Conservation (phyloP, 257 asterid species). For the Anisodus tanguticus region DNA sequence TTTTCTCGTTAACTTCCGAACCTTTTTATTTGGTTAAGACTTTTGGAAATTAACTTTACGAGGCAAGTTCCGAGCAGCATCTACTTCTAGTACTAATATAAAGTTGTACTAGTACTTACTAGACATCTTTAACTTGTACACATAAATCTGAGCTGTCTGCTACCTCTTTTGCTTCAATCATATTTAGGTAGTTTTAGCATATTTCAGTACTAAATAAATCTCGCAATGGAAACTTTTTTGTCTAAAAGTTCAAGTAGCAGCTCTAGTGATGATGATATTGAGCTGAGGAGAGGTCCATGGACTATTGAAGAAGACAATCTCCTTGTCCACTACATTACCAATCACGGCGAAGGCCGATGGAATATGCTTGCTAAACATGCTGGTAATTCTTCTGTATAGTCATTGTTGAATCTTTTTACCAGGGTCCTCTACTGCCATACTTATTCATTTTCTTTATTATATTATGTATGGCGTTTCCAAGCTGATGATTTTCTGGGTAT, state of each 20-base stretch:
- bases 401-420: not conserved
- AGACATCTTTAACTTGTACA: not conserved
- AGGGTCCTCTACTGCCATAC: too few relatives aligned
- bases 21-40: constrained; percentile 21
- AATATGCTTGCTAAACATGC: constrained; percentile 43
- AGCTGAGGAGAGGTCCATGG: constrained; percentile 52
- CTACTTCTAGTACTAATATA: constrained; percentile 25
- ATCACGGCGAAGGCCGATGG: constrained; percentile 54
- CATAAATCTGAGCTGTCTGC: constrained; percentile 10
- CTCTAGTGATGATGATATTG: constrained; percentile 37
- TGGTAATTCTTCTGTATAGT: constrained; percentile 28
- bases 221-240: constrained; percentile 23
- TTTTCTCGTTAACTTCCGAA: not conserved
- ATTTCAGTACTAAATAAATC: not conserved
- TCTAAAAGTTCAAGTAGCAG: constrained; percentile 37
- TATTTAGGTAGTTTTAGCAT: not conserved
- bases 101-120: not conserved
- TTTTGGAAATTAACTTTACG: not conserved
- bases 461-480: too few relatives aligned
- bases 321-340: constrained; percentile 42
- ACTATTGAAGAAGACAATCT: constrained; percentile 47
- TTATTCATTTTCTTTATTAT: too few relatives aligned
- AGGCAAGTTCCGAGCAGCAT: constrained; percentile 22
- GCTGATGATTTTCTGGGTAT: too few relatives aligned
- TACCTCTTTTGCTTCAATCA: not conserved